Conservation (phyloP, 108 stramenopile genomes). For the Asterionellopsis glacialis region DNA sequence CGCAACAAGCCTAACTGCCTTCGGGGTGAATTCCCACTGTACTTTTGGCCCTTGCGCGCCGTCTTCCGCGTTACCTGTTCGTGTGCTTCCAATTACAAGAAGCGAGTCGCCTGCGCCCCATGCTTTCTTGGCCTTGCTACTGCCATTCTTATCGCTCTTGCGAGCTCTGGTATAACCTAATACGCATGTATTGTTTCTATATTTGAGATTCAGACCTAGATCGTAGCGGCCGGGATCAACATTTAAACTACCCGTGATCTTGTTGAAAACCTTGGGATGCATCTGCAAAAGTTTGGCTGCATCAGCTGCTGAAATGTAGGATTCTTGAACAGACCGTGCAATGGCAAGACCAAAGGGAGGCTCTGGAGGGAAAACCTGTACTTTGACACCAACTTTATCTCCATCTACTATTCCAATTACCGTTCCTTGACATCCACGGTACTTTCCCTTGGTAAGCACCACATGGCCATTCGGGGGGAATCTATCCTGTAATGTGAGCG, state of each 20-base stretch:
- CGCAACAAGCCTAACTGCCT: constrained; percentile 86
- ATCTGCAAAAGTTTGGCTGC: constrained; percentile 84
- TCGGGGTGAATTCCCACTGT: constrained; percentile 92
- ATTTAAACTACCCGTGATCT: constrained; percentile 75
- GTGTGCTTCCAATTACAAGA: constrained; percentile 69
- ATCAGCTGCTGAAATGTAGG: constrained; percentile 72
- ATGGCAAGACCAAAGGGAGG: constrained; percentile 90
- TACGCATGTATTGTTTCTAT: constrained; percentile 70
- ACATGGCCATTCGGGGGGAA: constrained; percentile 78
- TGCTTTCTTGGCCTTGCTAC: constrained; percentile 45
- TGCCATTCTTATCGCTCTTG: constrained; percentile 26
- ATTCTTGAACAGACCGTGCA: constrained; percentile 76
- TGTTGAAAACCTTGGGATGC: constrained; percentile 72
- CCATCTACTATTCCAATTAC: constrained; percentile 66
- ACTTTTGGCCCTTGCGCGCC: constrained; percentile 83
- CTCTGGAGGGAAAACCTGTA: constrained; percentile 78
- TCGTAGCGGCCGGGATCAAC: constrained; percentile 85
- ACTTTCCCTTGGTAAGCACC: constrained; percentile 75
- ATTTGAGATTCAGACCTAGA: constrained; percentile 93
- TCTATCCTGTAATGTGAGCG: constrained; percentile 73
- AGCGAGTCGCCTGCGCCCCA: constrained; percentile 85
- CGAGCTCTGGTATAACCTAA: constrained; percentile 78
- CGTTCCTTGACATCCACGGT: constrained; percentile 69
- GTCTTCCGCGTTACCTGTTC: constrained; percentile 36
- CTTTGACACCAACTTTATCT: constrained; percentile 79